phyloP scores from a whole-genome alignment of 2,329 filamentous ascomycete genomes.

The Hymenoscyphus fructigenus region DNA sequence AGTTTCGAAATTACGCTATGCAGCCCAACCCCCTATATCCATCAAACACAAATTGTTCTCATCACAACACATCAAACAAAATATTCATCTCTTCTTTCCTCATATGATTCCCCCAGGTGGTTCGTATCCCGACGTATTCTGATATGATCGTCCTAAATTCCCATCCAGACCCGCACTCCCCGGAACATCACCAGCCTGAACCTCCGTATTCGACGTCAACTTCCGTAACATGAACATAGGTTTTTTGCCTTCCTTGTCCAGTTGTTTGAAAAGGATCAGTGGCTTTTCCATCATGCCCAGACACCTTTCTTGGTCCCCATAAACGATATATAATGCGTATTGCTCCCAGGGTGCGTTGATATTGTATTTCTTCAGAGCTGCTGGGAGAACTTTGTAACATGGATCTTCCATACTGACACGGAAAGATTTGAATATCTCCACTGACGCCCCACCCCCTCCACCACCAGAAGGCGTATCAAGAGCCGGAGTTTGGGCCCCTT shows the following conservation, averaged over 20 bases:
- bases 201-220: conserved; percentile 36
- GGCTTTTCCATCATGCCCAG: conserved; percentile 90
- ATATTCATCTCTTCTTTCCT: conserved; percentile 2
- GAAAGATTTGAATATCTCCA: conserved; percentile 99
- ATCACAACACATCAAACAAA: conserved; percentile 9
- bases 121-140: conserved; percentile 26
- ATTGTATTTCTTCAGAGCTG: conserved; percentile 95
- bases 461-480: conserved; percentile 58
- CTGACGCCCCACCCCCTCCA: conserved; percentile 51
- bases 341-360: conserved; percentile 98
- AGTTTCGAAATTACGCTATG: conserved; percentile 23
- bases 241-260: conserved; percentile 95
- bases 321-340: conserved; percentile 97
- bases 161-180: conserved; percentile 32
- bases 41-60: conserved; percentile 10
- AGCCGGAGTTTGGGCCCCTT: conserved; percentile 55
- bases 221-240: conserved; percentile 96
- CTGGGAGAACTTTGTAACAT: conserved; percentile 94
- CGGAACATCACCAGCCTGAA: conserved; percentile 45
- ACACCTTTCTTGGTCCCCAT: conserved; percentile 96
- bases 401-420: conserved; percentile 97
- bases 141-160: conserved; percentile 21
- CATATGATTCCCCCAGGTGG: conserved; percentile 38
- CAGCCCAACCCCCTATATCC: conserved; percentile 14
- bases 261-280: conserved; percentile 92